Base-by-base conservation (phyloP, 768 basidiomycete species). In the Naganishia vaughanmartiniae region DNA sequence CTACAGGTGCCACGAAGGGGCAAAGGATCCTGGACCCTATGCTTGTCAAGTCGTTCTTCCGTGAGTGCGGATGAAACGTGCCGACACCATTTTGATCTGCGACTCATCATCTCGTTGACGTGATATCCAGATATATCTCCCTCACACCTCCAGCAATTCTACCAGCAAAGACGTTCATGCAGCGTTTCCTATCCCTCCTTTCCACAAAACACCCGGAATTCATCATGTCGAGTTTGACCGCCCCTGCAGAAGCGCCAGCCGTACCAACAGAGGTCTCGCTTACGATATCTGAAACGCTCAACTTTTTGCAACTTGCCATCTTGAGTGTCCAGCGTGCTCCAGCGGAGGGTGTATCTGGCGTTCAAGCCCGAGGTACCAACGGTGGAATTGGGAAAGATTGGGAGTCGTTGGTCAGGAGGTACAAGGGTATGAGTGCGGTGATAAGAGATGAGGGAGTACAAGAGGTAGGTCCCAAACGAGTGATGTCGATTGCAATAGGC, bases 141-240 rank as follows among this genome's bases (percentile, higher is more conserved):
- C 84, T 93, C 28, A 86, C 86, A 72, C 91, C 92, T 66, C 91
- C 92, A 19, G 93, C 93, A 73, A 89, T 99, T 76, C 87, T 92
- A n/a, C 91, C 91, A 4, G 91, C 95, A 4, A 87, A 88, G n/a
- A 87, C 89, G n/a, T 96, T 97, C 84, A 88, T 95, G 78, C 84
- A 85, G n/a, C 87, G 88, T 58, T 92, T 90, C 79, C 84, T 89
- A 57, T 84, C 88, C 60, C 86, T 87, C 69, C 82, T 91, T 7
- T 83, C 89, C 55, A 77, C 84, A 24, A 81, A 84, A 21, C 79
- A 85, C 67, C 83, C 85, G 14, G 78, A 82, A 0, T 65, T 74
- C 36, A 74, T 79, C 69, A 68, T 76, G 33, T 53, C 70, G 42
- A 76, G 57, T 69, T 51, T 73, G 53, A 74, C 70, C n/a, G 69